Evolutionary conservation across 768 basidiomycete genomes (phyloP).

Genomic region (Hysterangium stoloniferum): DNA sequence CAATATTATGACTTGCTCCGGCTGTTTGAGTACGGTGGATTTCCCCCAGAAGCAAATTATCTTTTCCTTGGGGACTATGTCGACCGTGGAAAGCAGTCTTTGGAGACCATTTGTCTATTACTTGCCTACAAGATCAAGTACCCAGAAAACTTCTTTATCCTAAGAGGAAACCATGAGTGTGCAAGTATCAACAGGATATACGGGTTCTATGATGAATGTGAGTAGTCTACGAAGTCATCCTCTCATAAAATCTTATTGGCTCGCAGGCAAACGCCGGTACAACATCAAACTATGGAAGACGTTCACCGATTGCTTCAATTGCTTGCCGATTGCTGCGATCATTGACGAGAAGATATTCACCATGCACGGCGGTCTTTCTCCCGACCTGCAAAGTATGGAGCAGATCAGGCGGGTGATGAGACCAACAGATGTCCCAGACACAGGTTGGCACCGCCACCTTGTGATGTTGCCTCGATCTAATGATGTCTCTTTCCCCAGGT

Average conservation of each 20-base stretch:
- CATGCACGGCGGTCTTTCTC: slow-evolving; percentile 97
- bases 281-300: slow-evolving; percentile 99
- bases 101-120: slow-evolving; percentile 98
- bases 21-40: slow-evolving; percentile 98
- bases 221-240: slow-evolving; percentile 27
- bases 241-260: no score
- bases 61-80: slow-evolving; percentile 99
- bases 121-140: slow-evolving; percentile 99
- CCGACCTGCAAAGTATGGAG: slow-evolving; percentile 98
- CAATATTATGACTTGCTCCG: slow-evolving; percentile 99
- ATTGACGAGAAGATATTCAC: slow-evolving; percentile 99
- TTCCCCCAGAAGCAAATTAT: slow-evolving; percentile 99
- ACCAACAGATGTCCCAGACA: slow-evolving; percentile 98
- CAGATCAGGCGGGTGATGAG: slow-evolving; percentile 99
- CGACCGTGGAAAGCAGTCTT: slow-evolving; percentile 96
- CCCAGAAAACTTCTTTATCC: slow-evolving; percentile 99
- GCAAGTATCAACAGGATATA: slow-evolving; percentile 99
- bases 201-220: slow-evolving; percentile 99
- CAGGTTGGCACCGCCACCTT: slow-evolving; percentile 48
- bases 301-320: slow-evolving; percentile 99
- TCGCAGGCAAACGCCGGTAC: slow-evolving; percentile 96
- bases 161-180: slow-evolving; percentile 98
- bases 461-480: not conserved
- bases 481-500: slow-evolving; percentile 47
- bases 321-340: slow-evolving; percentile 96